These are phyloP conservation scores for Rhynchospora pubera DNA, from an alignment of 176 grass and related monocot species.

Conservation along the genomic window DNA sequence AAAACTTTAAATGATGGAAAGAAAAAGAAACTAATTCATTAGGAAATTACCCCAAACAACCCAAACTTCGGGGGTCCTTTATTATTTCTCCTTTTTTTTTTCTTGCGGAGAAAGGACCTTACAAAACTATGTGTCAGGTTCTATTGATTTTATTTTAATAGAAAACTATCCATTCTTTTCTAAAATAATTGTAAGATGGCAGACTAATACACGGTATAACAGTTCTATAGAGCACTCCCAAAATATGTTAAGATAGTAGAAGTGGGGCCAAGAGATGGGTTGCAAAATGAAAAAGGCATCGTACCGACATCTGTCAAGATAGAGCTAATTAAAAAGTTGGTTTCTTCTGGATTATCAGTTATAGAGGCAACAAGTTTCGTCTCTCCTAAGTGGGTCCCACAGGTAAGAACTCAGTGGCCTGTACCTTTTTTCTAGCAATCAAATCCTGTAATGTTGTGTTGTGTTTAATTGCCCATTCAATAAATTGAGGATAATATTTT, in stretches of 20 bases:
- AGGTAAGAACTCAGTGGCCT: constrained; percentile 36
- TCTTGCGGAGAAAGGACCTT: neutral
- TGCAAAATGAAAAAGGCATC: constrained; percentile 73
- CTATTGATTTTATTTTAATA: neutral
- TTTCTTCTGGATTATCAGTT: constrained; percentile 59
- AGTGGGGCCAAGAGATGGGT: constrained; percentile 85
- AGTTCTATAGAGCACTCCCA: constrained; percentile 50
- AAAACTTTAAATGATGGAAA: neutral
- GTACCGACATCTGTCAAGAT: constrained; percentile 74
- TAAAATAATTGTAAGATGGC: neutral
- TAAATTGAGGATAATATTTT: neutral
- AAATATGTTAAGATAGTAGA: constrained; percentile 79
- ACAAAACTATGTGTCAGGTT: neutral
- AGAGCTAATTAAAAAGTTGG: constrained; percentile 64
- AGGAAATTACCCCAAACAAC: neutral
- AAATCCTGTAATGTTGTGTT: neutral
- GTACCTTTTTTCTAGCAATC: neutral
- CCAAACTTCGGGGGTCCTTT: neutral
- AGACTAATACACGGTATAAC: constrained; percentile 4
- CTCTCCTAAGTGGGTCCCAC: constrained; percentile 93
- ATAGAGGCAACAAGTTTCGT: constrained; percentile 90
- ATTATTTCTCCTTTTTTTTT: neutral
- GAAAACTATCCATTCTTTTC: neutral
- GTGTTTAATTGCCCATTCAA: neutral
- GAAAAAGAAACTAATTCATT: neutral